These are phyloP conservation scores for Platismatia glauca DNA, from an alignment of 495 filamentous ascomycete species.

Conservation along the genomic window DNA sequence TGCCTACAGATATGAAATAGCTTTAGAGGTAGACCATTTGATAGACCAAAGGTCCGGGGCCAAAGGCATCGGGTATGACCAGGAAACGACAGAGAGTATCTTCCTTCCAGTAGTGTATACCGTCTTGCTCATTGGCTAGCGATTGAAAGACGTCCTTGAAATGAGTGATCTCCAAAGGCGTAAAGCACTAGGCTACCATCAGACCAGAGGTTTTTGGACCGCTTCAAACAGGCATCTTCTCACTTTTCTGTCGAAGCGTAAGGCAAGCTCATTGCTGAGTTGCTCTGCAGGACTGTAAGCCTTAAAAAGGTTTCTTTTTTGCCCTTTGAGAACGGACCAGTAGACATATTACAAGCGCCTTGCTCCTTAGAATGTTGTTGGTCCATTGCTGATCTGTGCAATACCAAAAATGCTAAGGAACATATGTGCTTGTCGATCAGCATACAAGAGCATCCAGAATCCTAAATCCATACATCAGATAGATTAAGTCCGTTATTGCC, in stretches of 20 bases:
- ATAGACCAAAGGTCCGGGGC: conserved; percentile 67
- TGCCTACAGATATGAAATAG: background rate
- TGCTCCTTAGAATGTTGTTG: conserved; percentile 22
- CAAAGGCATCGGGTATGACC: conserved; percentile 64
- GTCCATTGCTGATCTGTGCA: conserved; percentile 11
- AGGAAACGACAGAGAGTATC: conserved; percentile 78
- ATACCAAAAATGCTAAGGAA: background rate
- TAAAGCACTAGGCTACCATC: conserved; percentile 49
- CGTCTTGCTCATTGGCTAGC: conserved; percentile 62
- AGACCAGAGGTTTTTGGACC: background rate
- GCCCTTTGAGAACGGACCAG: background rate
- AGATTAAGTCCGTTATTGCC: too few relatives aligned
- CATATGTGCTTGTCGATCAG: background rate
- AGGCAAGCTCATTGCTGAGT: conserved; percentile 51
- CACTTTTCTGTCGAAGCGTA: conserved; percentile 63
- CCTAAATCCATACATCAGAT: too few relatives aligned
- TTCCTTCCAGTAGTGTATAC: conserved; percentile 78
- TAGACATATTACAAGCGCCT: conserved; percentile 17
- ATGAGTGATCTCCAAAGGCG: conserved; percentile 74
- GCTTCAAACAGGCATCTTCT: background rate
- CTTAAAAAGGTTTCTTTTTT: background rate
- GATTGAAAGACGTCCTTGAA: conserved; percentile 84
- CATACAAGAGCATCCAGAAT: background rate
- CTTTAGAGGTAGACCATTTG: conserved; percentile 43
- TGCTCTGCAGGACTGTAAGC: conserved; percentile 33